Conservation (phyloP, 2,329 filamentous ascomycete genomes). For the Paracoccidioides lutzii region DNA sequence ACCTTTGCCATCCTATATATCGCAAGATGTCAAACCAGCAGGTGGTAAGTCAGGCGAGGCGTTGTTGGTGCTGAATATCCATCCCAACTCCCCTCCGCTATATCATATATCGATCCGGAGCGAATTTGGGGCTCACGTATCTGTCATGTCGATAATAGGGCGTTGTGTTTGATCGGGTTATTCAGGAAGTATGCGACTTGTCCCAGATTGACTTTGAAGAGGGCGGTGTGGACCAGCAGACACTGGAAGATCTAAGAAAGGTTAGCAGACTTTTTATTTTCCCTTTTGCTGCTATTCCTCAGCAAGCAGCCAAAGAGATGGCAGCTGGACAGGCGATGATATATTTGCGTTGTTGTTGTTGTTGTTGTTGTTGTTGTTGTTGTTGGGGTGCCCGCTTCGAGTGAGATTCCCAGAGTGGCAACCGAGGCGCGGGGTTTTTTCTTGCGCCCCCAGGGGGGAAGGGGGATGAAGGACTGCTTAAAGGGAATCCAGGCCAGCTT, state of each 20-base stretch:
- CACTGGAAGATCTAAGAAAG: slow-evolving; percentile 74
- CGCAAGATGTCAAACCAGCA: slow-evolving; percentile 35
- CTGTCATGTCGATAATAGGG: slow-evolving; percentile 37
- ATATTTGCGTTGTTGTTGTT: too few relatives aligned
- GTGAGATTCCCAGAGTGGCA: not conserved
- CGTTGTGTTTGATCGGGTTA: slow-evolving; percentile 75
- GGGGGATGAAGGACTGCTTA: not conserved
- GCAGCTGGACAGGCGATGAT: too few relatives aligned
- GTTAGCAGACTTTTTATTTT: slow-evolving; percentile 43
- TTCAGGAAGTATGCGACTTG: slow-evolving; percentile 80
- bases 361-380: not conserved
- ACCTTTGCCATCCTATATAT: not conserved
- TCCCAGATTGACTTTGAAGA: slow-evolving; percentile 96
- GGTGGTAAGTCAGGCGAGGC: slow-evolving; percentile 29
- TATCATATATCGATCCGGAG: not conserved
- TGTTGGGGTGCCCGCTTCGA: not conserved
- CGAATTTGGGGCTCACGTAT: slow-evolving; percentile 7
- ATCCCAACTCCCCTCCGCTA: not conserved
- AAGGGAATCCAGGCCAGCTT: slow-evolving; percentile 1
- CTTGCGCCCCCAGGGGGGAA: too few relatives aligned
- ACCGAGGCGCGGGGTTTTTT: not conserved
- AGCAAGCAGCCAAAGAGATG: too few relatives aligned
- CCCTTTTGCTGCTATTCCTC: not conserved
- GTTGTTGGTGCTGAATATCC: slow-evolving; percentile 9
- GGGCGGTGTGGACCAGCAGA: slow-evolving; percentile 76